phyloP scores from a whole-genome alignment of 768 basidiomycete species.

The Boletus insuetus region DNA sequence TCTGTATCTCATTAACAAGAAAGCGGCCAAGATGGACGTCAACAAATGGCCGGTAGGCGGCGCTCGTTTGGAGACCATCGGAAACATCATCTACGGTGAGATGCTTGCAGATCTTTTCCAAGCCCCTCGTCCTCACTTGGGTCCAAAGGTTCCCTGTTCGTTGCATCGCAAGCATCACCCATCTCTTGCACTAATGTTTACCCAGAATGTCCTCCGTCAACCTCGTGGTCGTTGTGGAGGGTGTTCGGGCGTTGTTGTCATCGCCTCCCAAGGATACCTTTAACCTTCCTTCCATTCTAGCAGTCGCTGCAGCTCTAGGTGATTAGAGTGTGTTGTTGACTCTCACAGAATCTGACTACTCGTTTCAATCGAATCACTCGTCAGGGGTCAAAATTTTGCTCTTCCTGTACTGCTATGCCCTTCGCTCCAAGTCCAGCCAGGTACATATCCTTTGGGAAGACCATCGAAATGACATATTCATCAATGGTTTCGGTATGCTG shows the following conservation, averaged over 20 bases:
- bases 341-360: not conserved
- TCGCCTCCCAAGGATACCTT: slow-evolving; percentile 58
- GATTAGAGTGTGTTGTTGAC: not conserved
- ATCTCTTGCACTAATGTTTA: not conserved
- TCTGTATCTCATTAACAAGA: slow-evolving; percentile 75
- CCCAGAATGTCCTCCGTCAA: slow-evolving; percentile 88
- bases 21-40: slow-evolving; percentile 65
- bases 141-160: slow-evolving; percentile 47
- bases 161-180: not conserved
- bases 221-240: slow-evolving; percentile 87
- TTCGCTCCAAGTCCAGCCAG: slow-evolving; percentile 82
- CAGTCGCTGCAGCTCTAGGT: slow-evolving; percentile 81
- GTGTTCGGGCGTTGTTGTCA: slow-evolving; percentile 65
- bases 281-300: slow-evolving; percentile 78
- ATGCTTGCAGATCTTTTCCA: not conserved
- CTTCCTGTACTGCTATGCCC: slow-evolving; percentile 82
- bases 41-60: slow-evolving; percentile 94
- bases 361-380: not conserved
- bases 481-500: slow-evolving; percentile 68
- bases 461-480: slow-evolving; percentile 89
- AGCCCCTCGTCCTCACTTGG: slow-evolving; percentile 1
- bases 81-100: slow-evolving; percentile 81
- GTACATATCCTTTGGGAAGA: slow-evolving; percentile 97
- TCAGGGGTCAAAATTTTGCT: slow-evolving; percentile 80
- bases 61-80: slow-evolving; percentile 85